Evolutionary conservation across 345 rosid genomes (phyloP), one percentile per base, ranked within the genome.

Genomic region (Salix dunnii): DNA sequence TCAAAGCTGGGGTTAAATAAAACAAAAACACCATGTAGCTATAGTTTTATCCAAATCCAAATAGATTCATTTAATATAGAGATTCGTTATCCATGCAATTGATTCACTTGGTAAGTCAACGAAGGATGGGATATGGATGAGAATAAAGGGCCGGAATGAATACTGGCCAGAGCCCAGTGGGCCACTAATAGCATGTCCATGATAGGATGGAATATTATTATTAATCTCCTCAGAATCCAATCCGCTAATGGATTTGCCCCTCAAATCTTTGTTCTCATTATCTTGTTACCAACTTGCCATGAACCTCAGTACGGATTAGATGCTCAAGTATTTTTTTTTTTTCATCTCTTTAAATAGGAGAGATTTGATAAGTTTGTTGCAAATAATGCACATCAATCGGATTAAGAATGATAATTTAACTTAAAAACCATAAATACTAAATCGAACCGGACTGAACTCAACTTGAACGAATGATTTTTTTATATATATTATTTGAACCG

Each of bases 151-250:
- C 27, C 23, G 6, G 71, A 68, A 68, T 68, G 40, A 18, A 40
- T 42, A 3, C 43, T 68, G 55, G 43, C 72, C 28, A 40, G 38
- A 67, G 38, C 21, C 14, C 28, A 36, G n/a, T 35, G 36, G 70
- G 20, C 48, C 21, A 43, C 4, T 6, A 55, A 55, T 1, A 55
- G 18, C 14, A 13, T 2, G 48, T 43, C 14, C 12, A 1, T 2
- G 48, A 43, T 43, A 36, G 48, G 48, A 1, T 43, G 48, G 48
- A 43, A 43, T 43, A 43, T 43, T 25, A 68, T 3, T 23, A 7
- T 40, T 68, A 42, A 68, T 68, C 72, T 42, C 33, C 14, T 68
- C 48, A 68, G 72, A 68, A 68, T 68, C 58, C 48, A 42, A 68
- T 43, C 72, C 48, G 43, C 17, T 13, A 40, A 40, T 40, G 55